These are phyloP conservation scores for Mycena epipterygia DNA, from an alignment of 768 basidiomycete genomes.

Conservation along the genomic window DNA sequence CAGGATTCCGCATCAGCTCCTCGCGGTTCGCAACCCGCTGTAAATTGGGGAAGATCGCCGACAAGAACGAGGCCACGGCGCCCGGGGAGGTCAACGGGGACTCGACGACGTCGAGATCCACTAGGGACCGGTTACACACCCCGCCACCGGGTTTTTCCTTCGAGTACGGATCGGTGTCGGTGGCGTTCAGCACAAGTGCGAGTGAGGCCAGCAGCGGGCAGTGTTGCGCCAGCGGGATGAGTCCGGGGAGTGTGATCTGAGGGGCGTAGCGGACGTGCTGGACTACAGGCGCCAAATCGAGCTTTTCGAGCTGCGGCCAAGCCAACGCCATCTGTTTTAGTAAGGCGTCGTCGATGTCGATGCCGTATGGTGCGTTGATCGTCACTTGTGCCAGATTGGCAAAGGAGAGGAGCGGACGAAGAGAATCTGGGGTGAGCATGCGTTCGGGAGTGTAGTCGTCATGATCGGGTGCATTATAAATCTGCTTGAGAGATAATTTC, in stretches of 20 bases:
- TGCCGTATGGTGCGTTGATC: neutral
- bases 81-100: conserved; percentile 13
- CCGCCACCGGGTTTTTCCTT: conserved; percentile 20
- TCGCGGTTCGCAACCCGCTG: neutral
- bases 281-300: conserved; percentile 1
- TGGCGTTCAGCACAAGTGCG: neutral
- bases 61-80: conserved; percentile 19
- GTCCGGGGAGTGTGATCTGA: conserved; percentile 7
- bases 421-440: conserved; percentile 2
- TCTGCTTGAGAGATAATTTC: neutral
- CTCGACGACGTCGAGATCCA: conserved; percentile 22
- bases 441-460: neutral
- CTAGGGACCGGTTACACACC: conserved; percentile 6
- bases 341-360: conserved; percentile 8
- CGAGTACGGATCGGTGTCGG: neutral
- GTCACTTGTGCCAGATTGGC: neutral
- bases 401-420: conserved; percentile 8
- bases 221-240: conserved; percentile 17
- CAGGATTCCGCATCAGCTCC: neutral
- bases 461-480: neutral
- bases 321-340: conserved; percentile 5
- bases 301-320: conserved; percentile 12
- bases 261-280: conserved; percentile 1
- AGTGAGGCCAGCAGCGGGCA: neutral
- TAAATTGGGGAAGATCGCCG: conserved; percentile 21